phyloP scores from a whole-genome alignment of 116 monocot species.

The Zostera marina region DNA sequence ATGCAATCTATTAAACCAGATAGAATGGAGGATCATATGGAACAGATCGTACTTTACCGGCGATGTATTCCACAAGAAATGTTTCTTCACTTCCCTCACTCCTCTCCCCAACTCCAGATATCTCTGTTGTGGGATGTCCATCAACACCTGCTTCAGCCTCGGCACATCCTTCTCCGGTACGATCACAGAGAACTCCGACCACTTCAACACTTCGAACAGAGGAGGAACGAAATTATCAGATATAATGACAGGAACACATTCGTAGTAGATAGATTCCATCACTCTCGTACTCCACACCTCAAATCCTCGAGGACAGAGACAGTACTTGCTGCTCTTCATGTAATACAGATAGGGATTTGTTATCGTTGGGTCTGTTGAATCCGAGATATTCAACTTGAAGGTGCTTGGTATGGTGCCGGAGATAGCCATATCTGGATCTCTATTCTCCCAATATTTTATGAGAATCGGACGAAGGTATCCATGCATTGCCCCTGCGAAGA shows the following conservation, averaged over 20 bases:
- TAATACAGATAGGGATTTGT: slow-evolving; percentile 16
- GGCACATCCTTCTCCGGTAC: slow-evolving; percentile 11
- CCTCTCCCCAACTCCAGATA: not conserved
- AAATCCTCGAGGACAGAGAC: slow-evolving; percentile 43
- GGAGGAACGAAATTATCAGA: slow-evolving; percentile 13
- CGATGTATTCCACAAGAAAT: slow-evolving; percentile 7
- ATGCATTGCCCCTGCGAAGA: slow-evolving; percentile 1
- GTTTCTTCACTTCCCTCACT: slow-evolving; percentile 3
- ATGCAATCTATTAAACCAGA: slow-evolving; percentile 9
- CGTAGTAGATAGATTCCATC: slow-evolving; percentile 29
- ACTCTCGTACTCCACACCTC: slow-evolving; percentile 48
- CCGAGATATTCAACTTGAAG: not conserved
- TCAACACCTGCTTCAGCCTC: slow-evolving; percentile 10
- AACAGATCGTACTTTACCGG: slow-evolving; percentile 21
- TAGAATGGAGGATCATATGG: slow-evolving; percentile 13
- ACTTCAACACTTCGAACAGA: slow-evolving; percentile 10
- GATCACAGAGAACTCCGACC: slow-evolving; percentile 10
- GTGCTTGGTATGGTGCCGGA: not conserved
- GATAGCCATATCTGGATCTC: slow-evolving; percentile 15
- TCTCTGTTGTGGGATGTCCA: not conserved
- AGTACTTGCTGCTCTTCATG: slow-evolving; percentile 71
- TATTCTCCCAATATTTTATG: slow-evolving; percentile 13
- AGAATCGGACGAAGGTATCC: slow-evolving; percentile 18
- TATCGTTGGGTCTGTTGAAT: not conserved
- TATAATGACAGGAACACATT: slow-evolving; percentile 10